Conservation (phyloP, 2,329 filamentous ascomycete species). For the Xylariaceae sp. region DNA sequence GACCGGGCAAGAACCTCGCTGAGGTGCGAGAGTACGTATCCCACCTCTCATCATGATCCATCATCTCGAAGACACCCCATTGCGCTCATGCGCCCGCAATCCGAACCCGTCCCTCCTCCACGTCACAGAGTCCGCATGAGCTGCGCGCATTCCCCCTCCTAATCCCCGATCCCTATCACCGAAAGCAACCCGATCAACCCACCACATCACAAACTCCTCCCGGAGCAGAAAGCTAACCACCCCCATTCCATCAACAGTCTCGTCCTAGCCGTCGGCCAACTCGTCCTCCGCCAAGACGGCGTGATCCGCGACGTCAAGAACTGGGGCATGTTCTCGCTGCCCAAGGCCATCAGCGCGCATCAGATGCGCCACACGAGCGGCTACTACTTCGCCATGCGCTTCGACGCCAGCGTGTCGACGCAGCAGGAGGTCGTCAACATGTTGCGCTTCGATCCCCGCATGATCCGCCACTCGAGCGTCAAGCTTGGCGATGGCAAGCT, state of each 20-base stretch:
- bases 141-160: background rate
- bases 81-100: background rate
- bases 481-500: constrained; percentile 69
- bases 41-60: background rate
- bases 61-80: background rate
- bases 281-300: constrained; percentile 77
- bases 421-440: constrained; percentile 72
- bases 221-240: background rate
- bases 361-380: constrained; percentile 79
- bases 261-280: constrained; percentile 74
- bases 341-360: constrained; percentile 70
- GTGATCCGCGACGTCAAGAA: constrained; percentile 90
- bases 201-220: background rate
- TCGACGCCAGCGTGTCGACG: constrained; percentile 69
- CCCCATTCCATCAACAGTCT: constrained; percentile 54
- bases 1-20: constrained; percentile 70
- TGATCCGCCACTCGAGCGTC: constrained; percentile 82
- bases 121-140: background rate
- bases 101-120: background rate
- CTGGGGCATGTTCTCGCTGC: constrained; percentile 90
- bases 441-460: constrained; percentile 77
- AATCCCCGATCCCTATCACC: background rate
- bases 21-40: constrained; percentile 90
- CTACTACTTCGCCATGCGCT: constrained; percentile 98
- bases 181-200: background rate